Conservation (phyloP, 306 rosid genomes). For the Pueraria montana region DNA sequence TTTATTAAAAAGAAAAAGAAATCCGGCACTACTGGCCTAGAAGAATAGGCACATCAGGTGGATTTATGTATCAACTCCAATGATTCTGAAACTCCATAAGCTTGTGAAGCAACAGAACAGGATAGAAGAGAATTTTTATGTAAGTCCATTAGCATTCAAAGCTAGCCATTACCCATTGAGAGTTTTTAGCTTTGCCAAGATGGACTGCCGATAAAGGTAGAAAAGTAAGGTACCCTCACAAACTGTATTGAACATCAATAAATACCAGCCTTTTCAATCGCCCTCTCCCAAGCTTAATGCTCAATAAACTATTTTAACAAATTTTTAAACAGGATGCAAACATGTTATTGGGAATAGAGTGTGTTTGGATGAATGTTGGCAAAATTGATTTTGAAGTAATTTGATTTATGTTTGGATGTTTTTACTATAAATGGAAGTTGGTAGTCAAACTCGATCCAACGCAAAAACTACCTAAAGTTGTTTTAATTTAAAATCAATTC, state of each 20-base stretch:
- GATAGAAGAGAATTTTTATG: constrained; percentile 41
- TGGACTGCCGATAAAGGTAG: constrained; percentile 50
- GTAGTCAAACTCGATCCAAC: too few species aligned
- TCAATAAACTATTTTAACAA: neutral
- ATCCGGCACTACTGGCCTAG: too few species aligned
- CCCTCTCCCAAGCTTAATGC: neutral
- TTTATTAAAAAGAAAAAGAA: neutral
- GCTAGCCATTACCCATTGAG: constrained; percentile 54
- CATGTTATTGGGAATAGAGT: too few species aligned
- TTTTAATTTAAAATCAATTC: too few species aligned
- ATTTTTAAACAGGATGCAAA: neutral
- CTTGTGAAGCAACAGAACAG: constrained; percentile 52
- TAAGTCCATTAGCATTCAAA: constrained; percentile 83
- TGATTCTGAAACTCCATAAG: constrained; percentile 56
- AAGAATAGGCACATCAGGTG: neutral
- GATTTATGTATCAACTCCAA: constrained; percentile 56
- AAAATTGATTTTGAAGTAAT: too few species aligned
- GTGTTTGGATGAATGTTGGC: too few species aligned
- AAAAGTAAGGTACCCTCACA: neutral
- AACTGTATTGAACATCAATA: neutral
- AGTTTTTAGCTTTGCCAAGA: constrained; percentile 78
- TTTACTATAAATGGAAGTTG: too few species aligned
- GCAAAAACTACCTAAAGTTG: too few species aligned
- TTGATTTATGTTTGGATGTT: too few species aligned
- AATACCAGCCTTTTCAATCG: neutral